A percentile compares a stretch with the other conserved stretches of the same genome.
Evolutionary conservation across 495 filamentous ascomycete genomes (phyloP).

Genomic region (Xylaria nigripes): DNA sequence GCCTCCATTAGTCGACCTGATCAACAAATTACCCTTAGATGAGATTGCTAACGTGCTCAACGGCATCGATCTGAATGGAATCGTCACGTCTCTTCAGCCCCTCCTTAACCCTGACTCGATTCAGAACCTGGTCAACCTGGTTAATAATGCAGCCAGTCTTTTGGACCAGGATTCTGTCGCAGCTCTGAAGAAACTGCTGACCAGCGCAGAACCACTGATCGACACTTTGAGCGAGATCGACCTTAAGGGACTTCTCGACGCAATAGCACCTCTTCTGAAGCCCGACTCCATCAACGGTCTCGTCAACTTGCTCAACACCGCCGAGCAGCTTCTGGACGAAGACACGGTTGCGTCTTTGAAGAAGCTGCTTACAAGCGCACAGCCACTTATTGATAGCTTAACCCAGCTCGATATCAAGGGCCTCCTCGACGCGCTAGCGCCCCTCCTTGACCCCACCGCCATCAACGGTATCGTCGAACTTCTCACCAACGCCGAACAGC

Average conservation of each 20-base stretch:
- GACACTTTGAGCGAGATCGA: slow-evolving; percentile 29
- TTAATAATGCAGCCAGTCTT: too few relatives aligned
- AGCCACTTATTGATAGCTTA: slow-evolving; percentile 24
- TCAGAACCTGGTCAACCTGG: slow-evolving; percentile 33
- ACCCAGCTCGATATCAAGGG: slow-evolving; percentile 23
- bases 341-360: slow-evolving; percentile 39
- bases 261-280: slow-evolving; percentile 33
- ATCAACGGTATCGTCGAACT: slow-evolving; percentile 33
- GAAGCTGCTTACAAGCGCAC: slow-evolving; percentile 18
- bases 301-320: slow-evolving; percentile 38
- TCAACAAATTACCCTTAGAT: slow-evolving; percentile 24
- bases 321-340: slow-evolving; percentile 33
- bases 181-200: too few relatives aligned
- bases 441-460: slow-evolving; percentile 28
- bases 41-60: slow-evolving; percentile 23
- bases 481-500: slow-evolving; percentile 34
- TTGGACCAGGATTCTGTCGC: too few relatives aligned
- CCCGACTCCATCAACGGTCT: slow-evolving; percentile 35
- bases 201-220: slow-evolving; percentile 14
- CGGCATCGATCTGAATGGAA: slow-evolving; percentile 38
- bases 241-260: slow-evolving; percentile 34
- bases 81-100: slow-evolving; percentile 33
- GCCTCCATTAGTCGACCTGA: slow-evolving; percentile 23
- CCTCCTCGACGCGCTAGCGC: slow-evolving; percentile 12
- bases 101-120: slow-evolving; percentile 37